Evolutionary conservation across 2,329 filamentous ascomycete genomes (phyloP).

Genomic region (Colletotrichum echinochloae): DNA sequence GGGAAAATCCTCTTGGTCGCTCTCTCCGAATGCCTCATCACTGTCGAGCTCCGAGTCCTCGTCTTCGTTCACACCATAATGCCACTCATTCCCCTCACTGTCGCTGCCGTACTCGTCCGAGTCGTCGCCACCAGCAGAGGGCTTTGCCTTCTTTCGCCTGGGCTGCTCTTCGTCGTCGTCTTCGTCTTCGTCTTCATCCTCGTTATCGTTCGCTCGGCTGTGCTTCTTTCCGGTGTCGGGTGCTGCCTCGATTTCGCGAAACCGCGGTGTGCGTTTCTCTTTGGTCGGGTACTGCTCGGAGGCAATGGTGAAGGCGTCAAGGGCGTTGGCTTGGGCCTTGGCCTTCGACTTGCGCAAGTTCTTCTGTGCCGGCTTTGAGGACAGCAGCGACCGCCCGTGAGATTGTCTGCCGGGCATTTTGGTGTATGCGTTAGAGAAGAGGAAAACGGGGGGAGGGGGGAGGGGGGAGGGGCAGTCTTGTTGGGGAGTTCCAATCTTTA

Average conservation of each 20-base stretch:
- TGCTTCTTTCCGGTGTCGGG: conserved; percentile 46
- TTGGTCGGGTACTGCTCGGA: conserved; percentile 63
- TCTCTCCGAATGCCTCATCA: conserved; percentile 87
- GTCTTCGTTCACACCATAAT: conserved; percentile 73
- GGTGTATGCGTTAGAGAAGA: background rate
- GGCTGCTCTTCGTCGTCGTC: conserved; percentile 63
- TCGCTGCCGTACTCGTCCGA: conserved; percentile 82
- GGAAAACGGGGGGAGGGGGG: background rate
- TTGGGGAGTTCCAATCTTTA: background rate
- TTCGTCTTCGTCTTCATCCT: conserved; percentile 53
- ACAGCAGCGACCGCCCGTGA: conserved; percentile 65
- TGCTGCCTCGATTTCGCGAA: conserved; percentile 62
- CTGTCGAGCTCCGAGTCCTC: conserved; percentile 75
- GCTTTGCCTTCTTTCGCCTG: conserved; percentile 56
- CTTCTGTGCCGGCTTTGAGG: conserved; percentile 51
- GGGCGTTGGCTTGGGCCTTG: conserved; percentile 60
- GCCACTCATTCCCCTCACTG: conserved; percentile 88
- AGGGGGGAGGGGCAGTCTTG: too few species aligned
- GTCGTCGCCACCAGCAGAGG: conserved; percentile 63
- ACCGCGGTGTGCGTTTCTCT: conserved; percentile 62
- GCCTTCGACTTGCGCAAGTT: conserved; percentile 60
- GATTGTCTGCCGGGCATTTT: conserved; percentile 70
- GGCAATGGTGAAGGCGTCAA: conserved; percentile 70
- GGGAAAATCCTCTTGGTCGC: conserved; percentile 85
- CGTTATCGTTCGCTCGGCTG: conserved; percentile 40